Base-by-base conservation (phyloP, 305 asterid species). In the Fraxinus angustifolia region DNA sequence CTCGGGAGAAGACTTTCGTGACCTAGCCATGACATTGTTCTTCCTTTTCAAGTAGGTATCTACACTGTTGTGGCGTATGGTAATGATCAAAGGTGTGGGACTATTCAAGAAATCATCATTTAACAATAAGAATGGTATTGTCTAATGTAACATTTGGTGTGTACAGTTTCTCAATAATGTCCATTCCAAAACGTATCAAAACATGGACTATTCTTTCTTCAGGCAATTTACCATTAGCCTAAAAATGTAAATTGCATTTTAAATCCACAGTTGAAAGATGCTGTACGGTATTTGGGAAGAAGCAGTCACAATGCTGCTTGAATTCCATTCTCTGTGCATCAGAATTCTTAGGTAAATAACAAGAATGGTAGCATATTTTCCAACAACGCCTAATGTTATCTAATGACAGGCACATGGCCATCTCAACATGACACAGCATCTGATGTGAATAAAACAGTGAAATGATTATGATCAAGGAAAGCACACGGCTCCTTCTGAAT, bases 391-490 rank as follows among this genome's bases (percentile, higher is more conserved):
- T 8, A 62, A 78, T 6, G 35, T 11, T 53, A 7, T 14, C 30
- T 76, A n/a, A 17, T 34, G 58, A 65, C 67, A 56, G 58, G 48
- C 48, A 68, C 3, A 50, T 21, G 8, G 33, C 11, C 28, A 48
- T 36, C 68, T 68, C 16, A 74, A 50, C 73, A 35, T 23, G 26
- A 42, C 56, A 45, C 72, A 53, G 28, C 73, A 70, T 71, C 19
- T 45, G 50, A 14, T 68, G 34, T 8, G 21, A 34, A 70, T 62
- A 62, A 62, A n/a, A 38, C 60, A 26, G 45, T 38, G 12, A 81
- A 17, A 72, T 78, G 58, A 77, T 77, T 36, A 50, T 53, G 75
- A 72, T 21, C 31, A 23, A 19, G 17, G 21, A 23, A 82, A 82
- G 78, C 62, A 71, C 28, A 38, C 21, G 73, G 31, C 35, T 10